These are phyloP conservation scores for Phaseolus lunatus DNA, from an alignment of 306 rosid species.

Conservation along the genomic window DNA sequence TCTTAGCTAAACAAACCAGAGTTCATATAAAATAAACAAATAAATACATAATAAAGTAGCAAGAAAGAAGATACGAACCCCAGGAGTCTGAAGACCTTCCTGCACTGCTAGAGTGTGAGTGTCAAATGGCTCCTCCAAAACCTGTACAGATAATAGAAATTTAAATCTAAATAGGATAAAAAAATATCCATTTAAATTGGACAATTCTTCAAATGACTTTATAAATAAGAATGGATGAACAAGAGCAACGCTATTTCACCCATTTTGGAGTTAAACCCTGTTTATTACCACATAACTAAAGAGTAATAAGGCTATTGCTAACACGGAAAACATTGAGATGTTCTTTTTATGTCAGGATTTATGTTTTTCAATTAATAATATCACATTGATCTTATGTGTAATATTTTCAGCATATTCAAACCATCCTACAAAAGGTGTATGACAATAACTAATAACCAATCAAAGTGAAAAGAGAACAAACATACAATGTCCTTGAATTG, in stretches of 20 bases:
- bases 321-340: neutral
- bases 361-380: neutral
- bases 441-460: neutral
- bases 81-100: conserved; percentile 20
- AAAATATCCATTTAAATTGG: neutral
- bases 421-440: neutral
- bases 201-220: conserved; percentile 11
- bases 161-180: neutral
- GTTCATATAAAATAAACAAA: neutral
- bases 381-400: neutral
- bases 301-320: neutral
- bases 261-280: neutral
- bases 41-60: neutral
- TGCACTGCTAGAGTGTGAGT: neutral
- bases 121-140: conserved; percentile 14
- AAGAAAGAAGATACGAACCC: neutral
- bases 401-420: neutral
- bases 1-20: neutral
- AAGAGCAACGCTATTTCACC: neutral
- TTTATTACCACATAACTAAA: neutral
- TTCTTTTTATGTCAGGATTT: neutral
- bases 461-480: conserved; percentile 37
- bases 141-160: neutral
- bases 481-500: conserved; percentile 66
- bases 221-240: neutral